Percentiles rank a stretch among this genome's conserved stretches.
phyloP scores from a whole-genome alignment of 768 basidiomycete genomes.

The Tremella mesenterica region DNA sequence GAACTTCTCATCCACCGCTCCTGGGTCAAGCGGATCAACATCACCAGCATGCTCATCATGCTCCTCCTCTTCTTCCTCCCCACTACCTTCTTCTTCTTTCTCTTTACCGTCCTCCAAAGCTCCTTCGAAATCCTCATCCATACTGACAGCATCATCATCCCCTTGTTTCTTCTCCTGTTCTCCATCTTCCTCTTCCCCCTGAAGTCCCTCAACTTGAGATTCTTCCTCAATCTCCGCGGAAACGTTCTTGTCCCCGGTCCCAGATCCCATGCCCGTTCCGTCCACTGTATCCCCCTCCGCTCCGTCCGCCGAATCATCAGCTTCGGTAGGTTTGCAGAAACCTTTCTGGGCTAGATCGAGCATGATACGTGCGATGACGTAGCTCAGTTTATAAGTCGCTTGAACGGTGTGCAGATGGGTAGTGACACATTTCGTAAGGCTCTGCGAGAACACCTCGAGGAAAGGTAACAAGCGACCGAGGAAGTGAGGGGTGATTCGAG shows the following conservation, averaged over 20 bases:
- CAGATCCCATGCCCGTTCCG: conserved; percentile 83
- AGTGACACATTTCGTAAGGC: conserved; percentile 43
- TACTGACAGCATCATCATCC: conserved; percentile 69
- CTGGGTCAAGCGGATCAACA: conserved; percentile 71
- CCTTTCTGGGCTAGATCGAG: conserved; percentile 70
- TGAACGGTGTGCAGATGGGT: conserved; percentile 60
- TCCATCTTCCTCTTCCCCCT: conserved; percentile 52
- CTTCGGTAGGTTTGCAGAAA: conserved; percentile 82
- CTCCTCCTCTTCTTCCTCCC: conserved; percentile 47
- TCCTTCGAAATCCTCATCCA: conserved; percentile 82
- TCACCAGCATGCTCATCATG: conserved; percentile 77
- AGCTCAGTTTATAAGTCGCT: conserved; percentile 73
- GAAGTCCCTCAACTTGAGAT: conserved; percentile 87
- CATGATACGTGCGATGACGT: conserved; percentile 65
- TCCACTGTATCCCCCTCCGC: conserved; percentile 50
- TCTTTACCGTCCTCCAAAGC: conserved; percentile 67
- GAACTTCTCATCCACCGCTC: conserved; percentile 86
- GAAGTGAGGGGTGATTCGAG: not conserved
- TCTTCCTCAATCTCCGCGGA: conserved; percentile 94
- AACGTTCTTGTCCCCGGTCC: conserved; percentile 73
- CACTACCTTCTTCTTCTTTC: conserved; percentile 51
- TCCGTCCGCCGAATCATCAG: conserved; percentile 44
- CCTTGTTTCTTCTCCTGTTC: conserved; percentile 44
- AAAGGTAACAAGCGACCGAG: not conserved
- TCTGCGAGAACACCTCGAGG: not conserved